A percentile compares a stretch with the other conserved stretches of the same genome.
Conservation (phyloP, 495 filamentous ascomycete species). For the Elaphomyces granulatus region DNA sequence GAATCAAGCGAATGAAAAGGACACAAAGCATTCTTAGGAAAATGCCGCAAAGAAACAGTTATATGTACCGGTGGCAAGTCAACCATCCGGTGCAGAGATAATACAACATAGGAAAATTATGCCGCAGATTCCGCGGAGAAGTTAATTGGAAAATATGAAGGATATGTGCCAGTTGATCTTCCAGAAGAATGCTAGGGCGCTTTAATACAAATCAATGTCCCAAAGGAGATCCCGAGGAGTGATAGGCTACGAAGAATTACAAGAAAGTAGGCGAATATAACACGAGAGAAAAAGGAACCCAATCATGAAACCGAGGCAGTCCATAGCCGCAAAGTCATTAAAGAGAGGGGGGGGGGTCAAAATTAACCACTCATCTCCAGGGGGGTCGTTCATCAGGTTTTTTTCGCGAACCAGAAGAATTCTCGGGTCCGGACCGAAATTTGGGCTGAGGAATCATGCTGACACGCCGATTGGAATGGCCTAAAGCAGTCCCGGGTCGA, state of each 20-base stretch:
- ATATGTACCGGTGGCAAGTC: too few relatives aligned
- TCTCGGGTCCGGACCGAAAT: conserved; percentile 17
- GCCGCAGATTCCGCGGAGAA: not conserved
- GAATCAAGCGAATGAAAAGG: not conserved
- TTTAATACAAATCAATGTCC: not conserved
- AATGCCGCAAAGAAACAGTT: too few relatives aligned
- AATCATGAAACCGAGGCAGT: not conserved
- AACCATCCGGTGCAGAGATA: not conserved
- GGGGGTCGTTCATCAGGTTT: conserved; percentile 25
- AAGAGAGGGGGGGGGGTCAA: too few relatives aligned
- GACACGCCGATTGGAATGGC: conserved; percentile 32
- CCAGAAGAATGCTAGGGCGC: not conserved
- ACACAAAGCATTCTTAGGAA: not conserved
- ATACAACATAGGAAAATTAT: not conserved
- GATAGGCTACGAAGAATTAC: not conserved
- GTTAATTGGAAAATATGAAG: not conserved
- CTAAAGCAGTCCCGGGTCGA: conserved; percentile 33
- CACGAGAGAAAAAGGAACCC: not conserved
- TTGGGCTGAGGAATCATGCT: conserved; percentile 36
- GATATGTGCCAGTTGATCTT: not conserved
- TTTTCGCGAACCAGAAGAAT: conserved; percentile 12
- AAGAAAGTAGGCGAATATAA: conserved; percentile 8
- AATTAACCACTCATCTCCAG: conserved; percentile 23
- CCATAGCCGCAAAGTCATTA: not conserved
- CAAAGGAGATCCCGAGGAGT: not conserved